Base-by-base conservation (phyloP, 257 asterid genomes). In the Ilex asprella region DNA sequence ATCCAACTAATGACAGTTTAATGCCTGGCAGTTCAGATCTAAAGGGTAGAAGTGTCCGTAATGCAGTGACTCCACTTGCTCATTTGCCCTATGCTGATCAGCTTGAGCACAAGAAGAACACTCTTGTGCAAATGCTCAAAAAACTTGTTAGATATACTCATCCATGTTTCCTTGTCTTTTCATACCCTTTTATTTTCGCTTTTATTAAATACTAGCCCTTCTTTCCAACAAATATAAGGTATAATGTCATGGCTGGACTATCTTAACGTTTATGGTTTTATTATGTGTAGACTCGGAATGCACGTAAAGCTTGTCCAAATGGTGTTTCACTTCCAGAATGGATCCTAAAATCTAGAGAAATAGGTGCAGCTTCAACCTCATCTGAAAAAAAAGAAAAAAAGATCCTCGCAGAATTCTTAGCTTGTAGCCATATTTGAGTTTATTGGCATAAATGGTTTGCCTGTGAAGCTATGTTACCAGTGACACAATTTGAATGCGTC, bases 11-110 rank as follows among this genome's bases (percentile, higher is more conserved):
- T 56, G 89, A 68, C 59, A 70, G 43, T 65, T 60, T 67, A 62
- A 60, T 70, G 65, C 55, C 74, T 54, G 69, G 67, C 35, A 76
- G 69, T 65, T 69, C 86, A 15, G 75, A 53, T 64, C 44, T 60
- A 63, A 85, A 68, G 82, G 74, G 80, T 76, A 82, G 89, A 79
- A 83, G 78, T 64, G 95, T 68, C 21, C 96, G 95, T 39, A 84
- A 83, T 76, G 97, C 58, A 52, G 99, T 89, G 80, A 89, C 99
- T 74, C 96, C 99, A 56, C 96, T 93, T 78, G 91, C 97, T 65
- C 88, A 82, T 82, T 60, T 93, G 91, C 69, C 95, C n/a, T 93
- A 93, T 71, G 67, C 88, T 16, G 87, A 84, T 57, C 99, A 93
- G 79, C 82, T 93, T 15, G 97, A 89, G 65, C 79, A 85, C 77